phyloP scores from a whole-genome alignment of 768 basidiomycete genomes.

The Gloeopeniophorella convolvens region DNA sequence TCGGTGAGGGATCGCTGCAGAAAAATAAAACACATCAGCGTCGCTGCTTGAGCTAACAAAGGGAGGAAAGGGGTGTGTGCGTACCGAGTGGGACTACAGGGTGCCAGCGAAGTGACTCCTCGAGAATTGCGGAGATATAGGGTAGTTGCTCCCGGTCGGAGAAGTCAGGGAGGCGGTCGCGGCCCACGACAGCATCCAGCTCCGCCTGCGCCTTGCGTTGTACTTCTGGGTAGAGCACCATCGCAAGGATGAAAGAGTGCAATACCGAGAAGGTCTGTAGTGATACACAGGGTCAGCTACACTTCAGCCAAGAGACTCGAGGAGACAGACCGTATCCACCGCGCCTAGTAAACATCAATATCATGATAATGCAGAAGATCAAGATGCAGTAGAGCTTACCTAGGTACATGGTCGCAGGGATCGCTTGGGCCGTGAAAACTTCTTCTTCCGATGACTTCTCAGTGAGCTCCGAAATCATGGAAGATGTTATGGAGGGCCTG shows the following conservation, averaged over 20 bases:
- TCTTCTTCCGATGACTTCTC: slow-evolving; percentile 1
- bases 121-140: slow-evolving; percentile 22
- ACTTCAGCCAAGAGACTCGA: not conserved
- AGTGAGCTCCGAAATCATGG: slow-evolving; percentile 2
- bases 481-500: not conserved
- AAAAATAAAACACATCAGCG: too few relatives aligned
- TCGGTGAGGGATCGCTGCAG: too few relatives aligned
- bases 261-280: slow-evolving; percentile 22
- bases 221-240: slow-evolving; percentile 24
- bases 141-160: slow-evolving; percentile 19
- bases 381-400: not conserved
- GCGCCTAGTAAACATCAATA: not conserved
- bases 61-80: not conserved
- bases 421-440: not conserved
- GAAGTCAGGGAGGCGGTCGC: slow-evolving; percentile 23
- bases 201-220: slow-evolving; percentile 24
- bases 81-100: slow-evolving; percentile 17
- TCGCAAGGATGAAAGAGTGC: slow-evolving; percentile 26
- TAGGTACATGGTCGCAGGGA: slow-evolving; percentile 2
- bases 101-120: slow-evolving; percentile 23
- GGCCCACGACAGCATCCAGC: slow-evolving; percentile 23
- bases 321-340: slow-evolving; percentile 2
- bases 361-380: not conserved
- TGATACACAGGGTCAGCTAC: not conserved
- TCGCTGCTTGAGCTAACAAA: too few relatives aligned